Percentiles rank a stretch among this genome's conserved stretches.
Conservation (phyloP, 2,329 filamentous ascomycete species). For the Alternaria panax region DNA sequence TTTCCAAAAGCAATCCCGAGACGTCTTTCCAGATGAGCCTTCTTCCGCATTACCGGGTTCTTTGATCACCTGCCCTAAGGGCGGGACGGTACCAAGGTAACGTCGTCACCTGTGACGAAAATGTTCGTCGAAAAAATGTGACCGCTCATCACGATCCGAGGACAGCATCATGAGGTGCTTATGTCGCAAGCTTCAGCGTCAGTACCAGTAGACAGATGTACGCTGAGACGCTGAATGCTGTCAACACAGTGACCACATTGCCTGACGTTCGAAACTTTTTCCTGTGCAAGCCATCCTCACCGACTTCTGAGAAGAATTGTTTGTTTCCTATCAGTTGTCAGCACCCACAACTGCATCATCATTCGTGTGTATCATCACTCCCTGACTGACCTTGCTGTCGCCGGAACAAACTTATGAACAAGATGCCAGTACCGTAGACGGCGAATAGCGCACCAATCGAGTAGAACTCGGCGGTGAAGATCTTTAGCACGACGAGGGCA, state of each 20-base stretch:
- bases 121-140: neutral
- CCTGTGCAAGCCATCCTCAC: constrained; percentile 66
- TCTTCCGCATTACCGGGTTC: neutral
- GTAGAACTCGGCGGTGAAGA: constrained; percentile 97
- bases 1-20: constrained; percentile 7
- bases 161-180: neutral
- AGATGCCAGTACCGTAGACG: constrained; percentile 83
- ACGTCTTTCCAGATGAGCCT: constrained; percentile 8
- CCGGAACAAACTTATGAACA: constrained; percentile 83
- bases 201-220: constrained; percentile 67
- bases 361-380: neutral
- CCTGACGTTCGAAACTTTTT: constrained; percentile 71
- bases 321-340: constrained; percentile 66
- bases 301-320: constrained; percentile 81
- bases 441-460: constrained; percentile 95
- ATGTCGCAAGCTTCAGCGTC: constrained; percentile 58
- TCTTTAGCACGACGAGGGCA: constrained; percentile 90
- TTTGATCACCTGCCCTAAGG: neutral
- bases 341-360: constrained; percentile 4
- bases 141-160: neutral
- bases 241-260: constrained; percentile 70
- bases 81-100: neutral
- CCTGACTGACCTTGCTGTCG: constrained; percentile 71
- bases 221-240: constrained; percentile 67
- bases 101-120: neutral